Conservation (phyloP, 352 stramenopile genomes). For the Phytophthora multivora region DNA sequence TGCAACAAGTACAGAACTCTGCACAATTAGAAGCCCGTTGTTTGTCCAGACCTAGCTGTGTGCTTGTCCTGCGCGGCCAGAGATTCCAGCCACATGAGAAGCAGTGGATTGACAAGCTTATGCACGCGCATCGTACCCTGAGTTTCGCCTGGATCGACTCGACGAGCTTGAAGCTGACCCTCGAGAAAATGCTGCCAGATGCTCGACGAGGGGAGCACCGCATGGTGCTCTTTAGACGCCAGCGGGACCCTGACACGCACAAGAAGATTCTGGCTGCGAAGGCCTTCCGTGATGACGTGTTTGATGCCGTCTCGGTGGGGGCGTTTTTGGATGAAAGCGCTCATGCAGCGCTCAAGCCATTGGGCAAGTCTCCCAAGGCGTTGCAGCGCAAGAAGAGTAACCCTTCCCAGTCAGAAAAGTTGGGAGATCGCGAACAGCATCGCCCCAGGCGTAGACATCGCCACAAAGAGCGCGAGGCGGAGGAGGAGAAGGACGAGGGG, state of each 20-base stretch:
- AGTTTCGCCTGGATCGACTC: conserved; percentile 79
- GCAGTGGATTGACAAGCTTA: conserved; percentile 71
- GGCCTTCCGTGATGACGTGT: conserved; percentile 58
- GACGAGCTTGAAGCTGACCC: conserved; percentile 64
- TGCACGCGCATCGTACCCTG: conserved; percentile 59
- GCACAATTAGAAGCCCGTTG: conserved; percentile 70
- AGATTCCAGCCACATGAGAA: conserved; percentile 69
- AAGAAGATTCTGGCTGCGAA: conserved; percentile 56
- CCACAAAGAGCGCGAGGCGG: conserved; percentile 26
- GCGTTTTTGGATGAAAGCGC: conserved; percentile 62
- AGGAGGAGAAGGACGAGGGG: conserved; percentile 47
- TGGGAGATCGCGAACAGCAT: conserved; percentile 6
- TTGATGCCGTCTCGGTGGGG: conserved; percentile 59
- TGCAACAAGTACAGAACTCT: conserved; percentile 68
- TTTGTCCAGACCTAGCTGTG: conserved; percentile 62
- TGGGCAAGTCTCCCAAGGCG: conserved; percentile 62
- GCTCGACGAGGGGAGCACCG: conserved; percentile 53
- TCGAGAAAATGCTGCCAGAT: conserved; percentile 64
- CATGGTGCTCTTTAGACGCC: conserved; percentile 71
- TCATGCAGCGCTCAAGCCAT: conserved; percentile 41
- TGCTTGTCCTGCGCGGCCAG: conserved; percentile 67
- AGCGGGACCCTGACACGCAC: conserved; percentile 36
- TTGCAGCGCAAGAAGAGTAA: conserved; percentile 32
- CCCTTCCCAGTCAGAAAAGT: conserved; percentile 16
- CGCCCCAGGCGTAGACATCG: conserved; percentile 8